Percentiles rank a stretch among this genome's conserved stretches.
These are phyloP conservation scores for Colletotrichum endophyticum DNA, from an alignment of 2,329 filamentous ascomycete species.

Conservation along the genomic window DNA sequence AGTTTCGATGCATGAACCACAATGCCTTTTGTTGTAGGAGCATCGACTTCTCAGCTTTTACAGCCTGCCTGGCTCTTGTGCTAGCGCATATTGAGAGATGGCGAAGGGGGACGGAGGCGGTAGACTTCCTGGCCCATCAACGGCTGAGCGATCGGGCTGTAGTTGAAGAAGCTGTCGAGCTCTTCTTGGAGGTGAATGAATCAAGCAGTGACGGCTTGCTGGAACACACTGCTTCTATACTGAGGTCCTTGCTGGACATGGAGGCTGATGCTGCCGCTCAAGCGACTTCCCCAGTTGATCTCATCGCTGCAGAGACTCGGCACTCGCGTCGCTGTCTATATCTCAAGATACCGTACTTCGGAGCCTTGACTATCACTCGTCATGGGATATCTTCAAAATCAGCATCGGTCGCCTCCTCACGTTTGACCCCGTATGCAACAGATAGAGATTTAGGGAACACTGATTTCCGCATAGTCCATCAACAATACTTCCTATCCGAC, in stretches of 20 bases:
- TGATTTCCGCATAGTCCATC: neutral
- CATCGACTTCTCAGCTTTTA: slow-evolving; percentile 40
- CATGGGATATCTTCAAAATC: neutral
- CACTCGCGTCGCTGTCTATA: neutral
- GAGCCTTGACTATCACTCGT: neutral
- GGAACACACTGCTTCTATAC: slow-evolving; percentile 29
- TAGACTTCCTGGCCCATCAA: slow-evolving; percentile 41
- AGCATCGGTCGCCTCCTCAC: neutral
- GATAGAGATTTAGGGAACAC: neutral
- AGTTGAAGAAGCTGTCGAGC: slow-evolving; percentile 37
- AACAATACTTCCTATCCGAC: neutral
- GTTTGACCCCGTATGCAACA: neutral
- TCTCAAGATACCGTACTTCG: neutral
- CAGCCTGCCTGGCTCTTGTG: slow-evolving; percentile 39
- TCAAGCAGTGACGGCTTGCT: slow-evolving; percentile 31
- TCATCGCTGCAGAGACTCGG: neutral
- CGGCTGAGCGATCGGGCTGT: slow-evolving; percentile 39
- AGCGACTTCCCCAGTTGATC: neutral
- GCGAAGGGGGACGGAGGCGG: neutral
- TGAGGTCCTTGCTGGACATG: slow-evolving; percentile 26
- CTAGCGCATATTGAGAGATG: slow-evolving; percentile 36
- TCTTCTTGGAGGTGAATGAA: slow-evolving; percentile 33
- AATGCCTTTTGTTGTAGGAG: slow-evolving; percentile 31
- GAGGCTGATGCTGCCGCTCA: neutral
- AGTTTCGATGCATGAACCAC: slow-evolving; percentile 31